phyloP scores from a whole-genome alignment of 441 rosid species.

The Flueggea neowawraea region DNA sequence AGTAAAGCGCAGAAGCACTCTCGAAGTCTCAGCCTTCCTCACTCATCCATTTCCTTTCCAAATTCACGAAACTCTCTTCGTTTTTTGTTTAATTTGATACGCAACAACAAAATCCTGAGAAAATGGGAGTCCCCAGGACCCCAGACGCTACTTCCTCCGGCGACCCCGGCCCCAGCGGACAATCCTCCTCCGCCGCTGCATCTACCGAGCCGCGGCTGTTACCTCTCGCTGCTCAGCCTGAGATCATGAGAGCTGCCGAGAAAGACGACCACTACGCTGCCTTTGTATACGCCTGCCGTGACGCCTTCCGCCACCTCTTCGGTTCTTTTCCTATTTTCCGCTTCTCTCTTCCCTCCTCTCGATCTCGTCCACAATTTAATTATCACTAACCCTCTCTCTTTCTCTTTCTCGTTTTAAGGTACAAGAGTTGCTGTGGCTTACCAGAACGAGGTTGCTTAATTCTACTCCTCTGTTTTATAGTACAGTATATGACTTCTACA shows the following conservation, averaged over 20 bases:
- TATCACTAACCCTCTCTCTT: neutral
- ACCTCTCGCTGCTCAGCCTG: slow-evolving; percentile 87
- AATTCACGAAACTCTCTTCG: no score
- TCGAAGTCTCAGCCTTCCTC: no score
- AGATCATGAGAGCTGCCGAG: slow-evolving; percentile 98
- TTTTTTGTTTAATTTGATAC: no score
- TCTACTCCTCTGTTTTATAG: neutral
- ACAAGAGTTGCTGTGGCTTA: slow-evolving; percentile 84
- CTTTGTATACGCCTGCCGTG: slow-evolving; percentile 89
- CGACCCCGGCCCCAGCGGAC: no score
- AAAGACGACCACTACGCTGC: slow-evolving; percentile 96
- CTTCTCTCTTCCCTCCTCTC: neutral
- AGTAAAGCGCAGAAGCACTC: no score
- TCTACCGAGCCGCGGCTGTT: slow-evolving; percentile 39
- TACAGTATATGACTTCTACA: neutral
- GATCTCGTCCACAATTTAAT: neutral
- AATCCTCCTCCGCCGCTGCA: neutral
- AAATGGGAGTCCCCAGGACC: neutral
- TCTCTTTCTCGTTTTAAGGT: slow-evolving; percentile 26
- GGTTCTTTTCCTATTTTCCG: slow-evolving; percentile 30
- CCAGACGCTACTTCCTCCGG: no score
- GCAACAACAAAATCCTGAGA: no score
- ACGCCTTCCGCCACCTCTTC: slow-evolving; percentile 82
- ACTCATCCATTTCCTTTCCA: no score
- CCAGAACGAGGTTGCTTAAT: slow-evolving; percentile 68